A percentile compares a stretch with the other conserved stretches of the same genome.
These are phyloP conservation scores for Pseudonitzschia pungens DNA, from an alignment of 108 stramenopile species.

Conservation along the genomic window DNA sequence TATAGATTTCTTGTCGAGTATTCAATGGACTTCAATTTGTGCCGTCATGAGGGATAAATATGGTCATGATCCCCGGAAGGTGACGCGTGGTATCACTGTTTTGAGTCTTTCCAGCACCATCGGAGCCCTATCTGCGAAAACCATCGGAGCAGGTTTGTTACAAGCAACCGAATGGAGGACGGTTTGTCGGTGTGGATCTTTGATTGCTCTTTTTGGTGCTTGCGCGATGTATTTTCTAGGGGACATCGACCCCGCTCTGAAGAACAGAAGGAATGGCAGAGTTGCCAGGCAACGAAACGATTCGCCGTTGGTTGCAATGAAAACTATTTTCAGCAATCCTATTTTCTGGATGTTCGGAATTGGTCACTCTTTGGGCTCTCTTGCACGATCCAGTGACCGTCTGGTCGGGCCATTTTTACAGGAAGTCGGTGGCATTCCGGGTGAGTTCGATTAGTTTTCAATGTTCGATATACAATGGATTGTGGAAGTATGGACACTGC, in stretches of 20 bases:
- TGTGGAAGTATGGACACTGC: not conserved
- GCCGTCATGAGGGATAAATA: conserved; percentile 28
- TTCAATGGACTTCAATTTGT: conserved; percentile 42
- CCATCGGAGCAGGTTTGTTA: conserved; percentile 29
- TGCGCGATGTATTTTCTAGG: conserved; percentile 3
- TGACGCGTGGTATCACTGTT: conserved; percentile 31
- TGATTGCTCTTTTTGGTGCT: conserved; percentile 32
- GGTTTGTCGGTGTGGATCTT: conserved; percentile 26
- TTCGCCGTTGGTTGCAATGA: conserved; percentile 17
- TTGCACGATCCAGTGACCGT: conserved; percentile 40
- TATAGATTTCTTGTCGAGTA: conserved; percentile 42
- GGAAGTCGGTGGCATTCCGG: conserved; percentile 32
- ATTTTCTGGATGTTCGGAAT: conserved; percentile 52
- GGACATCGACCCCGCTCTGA: not conserved
- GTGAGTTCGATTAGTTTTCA: conserved; percentile 24
- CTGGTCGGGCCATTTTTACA: conserved; percentile 45
- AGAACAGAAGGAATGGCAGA: not conserved
- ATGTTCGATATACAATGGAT: not conserved
- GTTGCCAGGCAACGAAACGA: not conserved
- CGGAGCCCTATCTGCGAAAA: conserved; percentile 39
- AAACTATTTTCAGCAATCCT: conserved; percentile 23
- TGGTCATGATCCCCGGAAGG: conserved; percentile 5
- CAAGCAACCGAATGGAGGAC: conserved; percentile 25
- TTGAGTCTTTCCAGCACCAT: conserved; percentile 39
- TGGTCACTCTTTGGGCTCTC: conserved; percentile 36